Conservation (phyloP, 2,329 filamentous ascomycete species). For the Pseudogymnoascus sp. region DNA sequence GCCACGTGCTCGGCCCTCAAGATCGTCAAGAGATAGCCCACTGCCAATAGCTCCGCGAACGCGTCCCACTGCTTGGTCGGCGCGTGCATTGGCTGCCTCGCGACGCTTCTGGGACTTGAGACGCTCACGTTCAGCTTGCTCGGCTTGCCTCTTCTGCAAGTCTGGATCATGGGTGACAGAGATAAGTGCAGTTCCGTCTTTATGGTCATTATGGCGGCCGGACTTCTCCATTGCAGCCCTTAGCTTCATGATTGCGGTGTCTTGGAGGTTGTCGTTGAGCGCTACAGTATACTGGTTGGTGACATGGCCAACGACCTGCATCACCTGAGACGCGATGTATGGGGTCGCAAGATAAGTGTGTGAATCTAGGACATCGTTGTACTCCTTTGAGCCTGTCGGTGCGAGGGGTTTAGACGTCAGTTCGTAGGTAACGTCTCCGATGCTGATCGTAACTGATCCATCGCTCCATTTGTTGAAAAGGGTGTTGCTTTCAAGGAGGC, state of each 20-base stretch:
- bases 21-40: slow-evolving; percentile 59
- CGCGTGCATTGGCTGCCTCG: slow-evolving; percentile 59
- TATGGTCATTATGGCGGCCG: slow-evolving; percentile 43
- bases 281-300: slow-evolving; percentile 64
- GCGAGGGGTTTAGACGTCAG: slow-evolving; percentile 64
- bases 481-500: slow-evolving; percentile 65
- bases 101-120: slow-evolving; percentile 57
- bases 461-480: slow-evolving; percentile 72
- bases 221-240: slow-evolving; percentile 57
- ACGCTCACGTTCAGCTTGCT: slow-evolving; percentile 67
- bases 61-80: slow-evolving; percentile 48
- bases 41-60: slow-evolving; percentile 38
- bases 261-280: slow-evolving; percentile 59
- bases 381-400: slow-evolving; percentile 48
- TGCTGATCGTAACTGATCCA: slow-evolving; percentile 66
- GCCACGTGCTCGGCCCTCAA: slow-evolving; percentile 52
- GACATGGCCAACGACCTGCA: slow-evolving; percentile 69
- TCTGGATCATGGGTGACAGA: slow-evolving; percentile 68
- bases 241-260: slow-evolving; percentile 63
- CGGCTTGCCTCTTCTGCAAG: slow-evolving; percentile 64
- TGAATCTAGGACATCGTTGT: slow-evolving; percentile 61
- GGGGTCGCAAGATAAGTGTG: slow-evolving; percentile 72
- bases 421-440: slow-evolving; percentile 70
- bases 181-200: slow-evolving; percentile 58
- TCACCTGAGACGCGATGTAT: slow-evolving; percentile 57